Conservation (phyloP, 2,329 filamentous ascomycete genomes). For the Cryphonectria naterciae region DNA sequence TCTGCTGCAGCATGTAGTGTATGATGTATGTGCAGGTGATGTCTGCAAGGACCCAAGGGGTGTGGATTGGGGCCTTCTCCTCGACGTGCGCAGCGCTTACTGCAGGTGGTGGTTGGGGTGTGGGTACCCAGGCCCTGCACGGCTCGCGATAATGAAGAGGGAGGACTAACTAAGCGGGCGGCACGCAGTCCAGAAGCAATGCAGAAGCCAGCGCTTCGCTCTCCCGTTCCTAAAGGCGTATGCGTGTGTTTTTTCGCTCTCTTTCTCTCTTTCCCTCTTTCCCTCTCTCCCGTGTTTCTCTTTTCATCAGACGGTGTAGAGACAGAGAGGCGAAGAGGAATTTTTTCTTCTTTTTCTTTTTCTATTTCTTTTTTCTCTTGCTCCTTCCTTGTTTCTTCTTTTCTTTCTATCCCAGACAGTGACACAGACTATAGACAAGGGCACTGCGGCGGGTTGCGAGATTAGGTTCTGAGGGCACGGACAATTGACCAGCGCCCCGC, state of each 20-base stretch:
- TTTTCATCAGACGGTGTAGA: no score
- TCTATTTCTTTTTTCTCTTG: not conserved
- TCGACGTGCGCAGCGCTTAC: not conserved
- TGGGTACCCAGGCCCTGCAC: not conserved
- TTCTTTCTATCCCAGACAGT: not conserved
- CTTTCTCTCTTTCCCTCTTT: not conserved
- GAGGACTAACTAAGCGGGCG: not conserved
- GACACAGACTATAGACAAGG: not conserved
- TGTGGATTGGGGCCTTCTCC: not conserved
- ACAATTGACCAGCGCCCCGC: not conserved
- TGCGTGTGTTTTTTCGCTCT: not conserved
- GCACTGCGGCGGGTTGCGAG: conserved; percentile 8
- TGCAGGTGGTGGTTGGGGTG: conserved; percentile 5
- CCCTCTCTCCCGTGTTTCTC: not conserved
- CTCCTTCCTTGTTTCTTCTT: not conserved
- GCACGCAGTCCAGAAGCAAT: not conserved
- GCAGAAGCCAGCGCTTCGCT: not conserved
- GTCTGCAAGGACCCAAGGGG: not conserved
- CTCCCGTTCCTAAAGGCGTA: not conserved
- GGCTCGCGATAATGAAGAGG: not conserved
- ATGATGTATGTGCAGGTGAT: not conserved
- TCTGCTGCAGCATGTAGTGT: conserved; percentile 1
- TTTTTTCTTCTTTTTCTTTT: not conserved
- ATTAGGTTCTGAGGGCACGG: conserved; percentile 13
- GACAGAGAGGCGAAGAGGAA: no score